These are phyloP conservation scores for Piedraia hortae DNA, from an alignment of 2,329 filamentous ascomycete genomes.

Conservation along the genomic window DNA sequence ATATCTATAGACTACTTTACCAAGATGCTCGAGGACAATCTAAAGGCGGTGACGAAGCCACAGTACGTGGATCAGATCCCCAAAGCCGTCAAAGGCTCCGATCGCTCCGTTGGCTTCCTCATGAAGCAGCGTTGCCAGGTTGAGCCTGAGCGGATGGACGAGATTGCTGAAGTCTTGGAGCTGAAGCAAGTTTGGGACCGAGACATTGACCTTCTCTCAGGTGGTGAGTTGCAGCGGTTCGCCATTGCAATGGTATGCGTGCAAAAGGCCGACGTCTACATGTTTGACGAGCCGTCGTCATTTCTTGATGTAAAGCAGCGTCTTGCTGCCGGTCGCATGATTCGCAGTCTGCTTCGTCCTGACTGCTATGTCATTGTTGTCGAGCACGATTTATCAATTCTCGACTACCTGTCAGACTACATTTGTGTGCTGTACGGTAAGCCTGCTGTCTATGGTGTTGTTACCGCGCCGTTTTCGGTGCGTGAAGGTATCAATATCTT, in stretches of 20 bases:
- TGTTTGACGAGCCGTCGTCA: slow-evolving; percentile 98
- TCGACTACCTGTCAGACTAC: slow-evolving; percentile 96
- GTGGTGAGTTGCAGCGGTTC: slow-evolving; percentile 94
- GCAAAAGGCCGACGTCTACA: slow-evolving; percentile 91
- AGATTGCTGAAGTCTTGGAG: slow-evolving; percentile 64
- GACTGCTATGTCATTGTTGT: slow-evolving; percentile 96
- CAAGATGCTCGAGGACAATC: slow-evolving; percentile 83
- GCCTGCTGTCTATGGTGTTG: slow-evolving; percentile 90
- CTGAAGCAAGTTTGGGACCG: slow-evolving; percentile 73
- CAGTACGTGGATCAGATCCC: slow-evolving; percentile 98
- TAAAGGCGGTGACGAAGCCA: slow-evolving; percentile 95
- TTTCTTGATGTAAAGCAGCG: slow-evolving; percentile 99
- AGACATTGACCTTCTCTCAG: slow-evolving; percentile 70
- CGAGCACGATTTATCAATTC: slow-evolving; percentile 93
- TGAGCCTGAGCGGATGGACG: slow-evolving; percentile 37
- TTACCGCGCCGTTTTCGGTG: slow-evolving; percentile 82
- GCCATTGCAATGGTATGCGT: slow-evolving; percentile 90
- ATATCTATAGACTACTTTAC: slow-evolving; percentile 65
- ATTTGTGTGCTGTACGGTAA: slow-evolving; percentile 91
- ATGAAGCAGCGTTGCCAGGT: slow-evolving; percentile 52
- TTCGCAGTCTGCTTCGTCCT: slow-evolving; percentile 64
- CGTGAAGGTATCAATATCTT: slow-evolving; percentile 99
- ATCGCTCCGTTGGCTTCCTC: slow-evolving; percentile 48
- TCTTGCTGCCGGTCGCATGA: slow-evolving; percentile 72
- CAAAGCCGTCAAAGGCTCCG: slow-evolving; percentile 54